phyloP scores from a whole-genome alignment of 495 filamentous ascomycete genomes.

The Xylaria grammica region DNA sequence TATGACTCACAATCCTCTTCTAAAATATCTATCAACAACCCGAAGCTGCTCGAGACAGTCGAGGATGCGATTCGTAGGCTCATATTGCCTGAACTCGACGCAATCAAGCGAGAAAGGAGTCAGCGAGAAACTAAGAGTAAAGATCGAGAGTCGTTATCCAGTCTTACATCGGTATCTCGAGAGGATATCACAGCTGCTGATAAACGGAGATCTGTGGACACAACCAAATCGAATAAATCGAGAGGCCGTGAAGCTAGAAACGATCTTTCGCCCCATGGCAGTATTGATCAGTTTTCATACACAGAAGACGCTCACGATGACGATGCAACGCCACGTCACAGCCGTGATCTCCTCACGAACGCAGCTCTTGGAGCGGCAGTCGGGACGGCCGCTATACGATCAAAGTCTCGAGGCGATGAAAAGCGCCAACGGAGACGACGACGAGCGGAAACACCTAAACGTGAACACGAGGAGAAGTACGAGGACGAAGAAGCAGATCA shows the following conservation, averaged over 20 bases:
- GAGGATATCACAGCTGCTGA: constrained; percentile 58
- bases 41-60: constrained; percentile 90
- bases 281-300: constrained; percentile 46
- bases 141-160: constrained; percentile 57
- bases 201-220: constrained; percentile 46
- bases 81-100: constrained; percentile 89
- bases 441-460: constrained; percentile 47
- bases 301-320: constrained; percentile 43
- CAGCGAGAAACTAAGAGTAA: constrained; percentile 58
- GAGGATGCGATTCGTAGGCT: constrained; percentile 93
- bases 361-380: constrained; percentile 44
- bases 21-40: constrained; percentile 88
- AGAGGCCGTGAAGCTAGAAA: constrained; percentile 62
- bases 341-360: constrained; percentile 45
- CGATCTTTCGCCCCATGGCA: constrained; percentile 56
- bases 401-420: constrained; percentile 48
- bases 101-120: constrained; percentile 86
- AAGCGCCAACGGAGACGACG: constrained; percentile 51
- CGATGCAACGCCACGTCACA: constrained; percentile 46
- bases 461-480: constrained; percentile 42
- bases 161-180: constrained; percentile 62
- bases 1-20: constrained; percentile 80
- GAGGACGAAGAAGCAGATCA: constrained; percentile 49
- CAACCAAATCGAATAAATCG: constrained; percentile 42
- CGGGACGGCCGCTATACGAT: constrained; percentile 39